Evolutionary conservation across 1,284 basidiomycete genomes (phyloP), one percentile per base, ranked within the genome.

Genomic region (Trametes sp.): DNA sequence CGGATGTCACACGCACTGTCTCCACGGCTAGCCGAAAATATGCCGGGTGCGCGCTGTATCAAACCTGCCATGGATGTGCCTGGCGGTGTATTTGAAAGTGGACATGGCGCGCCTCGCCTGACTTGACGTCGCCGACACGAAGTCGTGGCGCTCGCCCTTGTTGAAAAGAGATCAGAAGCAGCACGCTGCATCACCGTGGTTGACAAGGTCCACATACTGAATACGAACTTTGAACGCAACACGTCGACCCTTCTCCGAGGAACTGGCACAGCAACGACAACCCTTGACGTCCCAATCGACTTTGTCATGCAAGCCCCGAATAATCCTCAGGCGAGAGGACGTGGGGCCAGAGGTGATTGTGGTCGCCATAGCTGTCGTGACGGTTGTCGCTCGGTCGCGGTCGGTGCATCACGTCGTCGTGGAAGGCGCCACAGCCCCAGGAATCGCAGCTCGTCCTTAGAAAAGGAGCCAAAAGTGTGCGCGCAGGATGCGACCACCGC

Each of bases 361-460:
- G 53, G 63, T 67, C 58, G 63, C 36, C 66, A 67, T 60, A 59
- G 62, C 48, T 35, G 62, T 64, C 61, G 55, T 56, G 63, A 63
- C 63, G 58, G 57, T 61, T 28, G 60, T 62, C 54, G 61, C 44
- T 55, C 56, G 50, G 33, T 41, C 45, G 45, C 35, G 16, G 11
- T 45, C 41, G 54, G 42, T 56, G 54, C 65, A 63, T 66, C 62
- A 66, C 49, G 62, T 66, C 57, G 65, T 64, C 41, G 38, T 28
- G 57, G 9, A 35, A 24, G 56, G 26, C 2, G 21, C 59, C 62
- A 66, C 62, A 61, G 65, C 65, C 65, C 48, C 62, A 28, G 4
- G 45, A 55, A 44, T 46, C 42, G 44, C 42, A 54, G 33, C 33
- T 16, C 38, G 16, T 36, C 29, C 29, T 23, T 23, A 36, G 42